phyloP scores from a whole-genome alignment of 1,139 yeast species.

The Groenewaldozyma sp. region DNA sequence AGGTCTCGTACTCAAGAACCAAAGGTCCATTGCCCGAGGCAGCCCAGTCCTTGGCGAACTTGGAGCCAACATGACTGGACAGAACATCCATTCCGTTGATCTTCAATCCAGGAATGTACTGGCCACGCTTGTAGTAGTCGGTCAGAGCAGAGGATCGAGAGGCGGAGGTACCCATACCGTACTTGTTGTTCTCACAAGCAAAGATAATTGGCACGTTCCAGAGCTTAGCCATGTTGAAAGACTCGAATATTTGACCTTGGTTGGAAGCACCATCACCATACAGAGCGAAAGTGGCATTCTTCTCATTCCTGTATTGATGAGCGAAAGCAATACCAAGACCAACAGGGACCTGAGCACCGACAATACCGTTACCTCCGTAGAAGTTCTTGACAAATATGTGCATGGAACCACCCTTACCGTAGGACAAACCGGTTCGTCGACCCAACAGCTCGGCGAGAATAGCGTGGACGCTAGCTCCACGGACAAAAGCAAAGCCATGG shows the following conservation, averaged over 20 bases:
- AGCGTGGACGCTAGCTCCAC: slow-evolving; percentile 86
- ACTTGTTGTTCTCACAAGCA: slow-evolving; percentile 97
- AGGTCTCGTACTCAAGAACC: slow-evolving; percentile 93
- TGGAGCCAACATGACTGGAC: slow-evolving; percentile 92
- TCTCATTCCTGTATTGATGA: slow-evolving; percentile 76
- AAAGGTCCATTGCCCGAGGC: slow-evolving; percentile 91
- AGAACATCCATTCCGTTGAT: slow-evolving; percentile 97
- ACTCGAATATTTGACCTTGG: slow-evolving; percentile 97
- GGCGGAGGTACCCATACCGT: slow-evolving; percentile 99
- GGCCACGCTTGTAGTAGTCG: slow-evolving; percentile 98
- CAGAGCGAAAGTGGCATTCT: slow-evolving; percentile 73
- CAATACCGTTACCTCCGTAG: slow-evolving; percentile 99
- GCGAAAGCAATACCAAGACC: slow-evolving; percentile 98
- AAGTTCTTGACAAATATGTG: slow-evolving; percentile 94
- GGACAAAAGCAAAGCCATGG: slow-evolving; percentile 94
- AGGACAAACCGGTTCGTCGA: slow-evolving; percentile 86
- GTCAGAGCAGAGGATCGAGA: slow-evolving; percentile 93
- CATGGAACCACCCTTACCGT: slow-evolving; percentile 99
- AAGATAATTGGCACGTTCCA: slow-evolving; percentile 94
- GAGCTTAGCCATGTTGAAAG: slow-evolving; percentile 97
- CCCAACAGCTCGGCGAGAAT: slow-evolving; percentile 97
- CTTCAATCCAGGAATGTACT: slow-evolving; percentile 96
- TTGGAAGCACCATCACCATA: slow-evolving; percentile 99
- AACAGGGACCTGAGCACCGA: slow-evolving; percentile 97
- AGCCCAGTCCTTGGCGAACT: slow-evolving; percentile 95